Evolutionary conservation across 352 stramenopile species (phyloP), one percentile per base, ranked within the genome.

Genomic region (Globisporangium ultimum): DNA sequence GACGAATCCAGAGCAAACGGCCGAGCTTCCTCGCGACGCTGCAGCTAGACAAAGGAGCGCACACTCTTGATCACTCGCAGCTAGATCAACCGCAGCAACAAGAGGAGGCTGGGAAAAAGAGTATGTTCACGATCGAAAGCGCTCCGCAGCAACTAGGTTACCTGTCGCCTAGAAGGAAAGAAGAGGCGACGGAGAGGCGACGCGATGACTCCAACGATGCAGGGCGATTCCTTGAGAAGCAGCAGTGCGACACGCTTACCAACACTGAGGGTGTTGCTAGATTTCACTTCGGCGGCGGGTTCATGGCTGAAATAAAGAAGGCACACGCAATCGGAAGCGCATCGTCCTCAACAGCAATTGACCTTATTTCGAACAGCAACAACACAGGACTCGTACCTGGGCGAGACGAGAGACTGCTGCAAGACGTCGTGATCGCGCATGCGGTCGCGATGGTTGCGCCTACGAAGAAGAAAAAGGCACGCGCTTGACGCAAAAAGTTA

Each of bases 261-360:
- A 36, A 53, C 22, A 61, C 49, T 58, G 41, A 67, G 2, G 55
- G 48, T 7, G 59, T 58, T 21, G 68, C 62, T 10, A 50, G 61
- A 1, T 22, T 78, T 4, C 70, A 69, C 46, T 62, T 79, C 15
- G 75, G 72, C 18, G 75, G 75, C 47, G 75, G 75, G 3, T 85
- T 75, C 50, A 63, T 61, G 11, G 52, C 69, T 14, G 51, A 57
- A 12, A n/a, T 9, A 1, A 53, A 55, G 34, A 20, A 36, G 38
- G 32, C 32, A n/a, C 17, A 43, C 12, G 22, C 8, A 10, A 36
- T 36, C 28, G n/a, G 48, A 22, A 21, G 15, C 48, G 21, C 15
- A 32, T 6, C 15, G 24, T 36, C 28, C 2, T 36, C 28, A 36
- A 10, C 28, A 36, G 9, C 28, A 36, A 36, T 11, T 36, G 28